Conservation (phyloP, 2,329 filamentous ascomycete species). For the Xylaria multiplex region DNA sequence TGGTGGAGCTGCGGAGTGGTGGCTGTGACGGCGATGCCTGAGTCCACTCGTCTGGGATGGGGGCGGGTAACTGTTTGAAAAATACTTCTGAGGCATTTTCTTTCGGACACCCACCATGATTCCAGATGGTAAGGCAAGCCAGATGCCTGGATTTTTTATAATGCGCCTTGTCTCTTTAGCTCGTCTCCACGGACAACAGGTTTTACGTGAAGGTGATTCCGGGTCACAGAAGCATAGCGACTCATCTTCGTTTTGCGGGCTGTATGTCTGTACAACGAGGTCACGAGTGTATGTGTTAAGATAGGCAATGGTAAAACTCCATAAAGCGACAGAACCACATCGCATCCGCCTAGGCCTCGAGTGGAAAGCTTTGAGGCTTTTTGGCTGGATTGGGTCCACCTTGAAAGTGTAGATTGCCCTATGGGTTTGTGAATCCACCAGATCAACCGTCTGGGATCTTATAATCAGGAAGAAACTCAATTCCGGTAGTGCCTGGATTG, state of each 20-base stretch:
- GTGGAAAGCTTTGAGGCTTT: conserved; percentile 70
- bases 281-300: conserved; percentile 67
- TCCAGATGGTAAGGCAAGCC: conserved; percentile 70
- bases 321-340: conserved; percentile 66
- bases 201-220: conserved; percentile 52
- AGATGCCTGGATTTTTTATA: conserved; percentile 71
- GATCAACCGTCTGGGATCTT: conserved; percentile 64
- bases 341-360: conserved; percentile 61
- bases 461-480: conserved; percentile 70
- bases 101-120: conserved; percentile 71
- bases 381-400: conserved; percentile 66
- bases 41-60: conserved; percentile 42
- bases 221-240: conserved; percentile 67
- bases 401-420: conserved; percentile 70
- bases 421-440: conserved; percentile 68
- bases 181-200: conserved; percentile 62
- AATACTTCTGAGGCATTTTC: conserved; percentile 47
- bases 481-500: conserved; percentile 67
- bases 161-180: conserved; percentile 62
- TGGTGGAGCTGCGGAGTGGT: conserved; percentile 35
- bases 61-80: conserved; percentile 37
- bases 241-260: conserved; percentile 62
- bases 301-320: conserved; percentile 73
- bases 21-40: conserved; percentile 45
- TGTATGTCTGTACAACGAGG: conserved; percentile 72